Conservation (phyloP, 345 rosid genomes). For the Eucalyptus sp. region DNA sequence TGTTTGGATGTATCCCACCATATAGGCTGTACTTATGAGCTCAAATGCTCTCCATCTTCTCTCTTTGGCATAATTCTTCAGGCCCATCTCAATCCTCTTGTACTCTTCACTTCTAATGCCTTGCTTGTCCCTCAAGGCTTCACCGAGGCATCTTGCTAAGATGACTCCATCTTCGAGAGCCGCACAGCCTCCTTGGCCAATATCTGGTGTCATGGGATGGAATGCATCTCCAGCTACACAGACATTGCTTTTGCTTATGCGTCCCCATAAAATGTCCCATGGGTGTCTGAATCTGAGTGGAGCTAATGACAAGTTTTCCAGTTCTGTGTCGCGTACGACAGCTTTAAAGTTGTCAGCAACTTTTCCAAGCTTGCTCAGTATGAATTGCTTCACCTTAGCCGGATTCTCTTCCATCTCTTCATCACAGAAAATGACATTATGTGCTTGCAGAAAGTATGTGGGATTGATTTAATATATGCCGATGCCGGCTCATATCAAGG, state of each 20-base stretch:
- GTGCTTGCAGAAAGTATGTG: not conserved
- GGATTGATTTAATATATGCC: not conserved
- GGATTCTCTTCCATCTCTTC: constrained; percentile 14
- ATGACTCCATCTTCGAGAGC: constrained; percentile 62
- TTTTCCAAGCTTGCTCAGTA: constrained; percentile 19
- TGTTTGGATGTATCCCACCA: constrained; percentile 40
- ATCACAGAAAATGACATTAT: not conserved
- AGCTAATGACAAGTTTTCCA: constrained; percentile 10
- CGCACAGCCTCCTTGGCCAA: constrained; percentile 63
- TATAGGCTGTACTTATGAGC: constrained; percentile 28
- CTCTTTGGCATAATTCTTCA: not conserved
- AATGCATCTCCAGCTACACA: constrained; percentile 68
- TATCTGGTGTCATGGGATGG: constrained; percentile 64
- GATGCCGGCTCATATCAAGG: not conserved
- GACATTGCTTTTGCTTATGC: constrained; percentile 22
- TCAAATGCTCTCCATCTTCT: constrained; percentile 66
- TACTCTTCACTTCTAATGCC: not conserved
- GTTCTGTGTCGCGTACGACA: constrained; percentile 23
- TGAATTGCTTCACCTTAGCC: constrained; percentile 29
- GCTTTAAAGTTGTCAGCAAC: constrained; percentile 11
- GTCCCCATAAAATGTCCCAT: constrained; percentile 15
- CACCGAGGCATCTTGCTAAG: constrained; percentile 52
- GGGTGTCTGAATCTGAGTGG: constrained; percentile 32
- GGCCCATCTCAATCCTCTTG: not conserved
- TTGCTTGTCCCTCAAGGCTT: constrained; percentile 11